These are phyloP conservation scores for Phytophthora fragariae DNA, from an alignment of 352 stramenopile species.

Conservation along the genomic window DNA sequence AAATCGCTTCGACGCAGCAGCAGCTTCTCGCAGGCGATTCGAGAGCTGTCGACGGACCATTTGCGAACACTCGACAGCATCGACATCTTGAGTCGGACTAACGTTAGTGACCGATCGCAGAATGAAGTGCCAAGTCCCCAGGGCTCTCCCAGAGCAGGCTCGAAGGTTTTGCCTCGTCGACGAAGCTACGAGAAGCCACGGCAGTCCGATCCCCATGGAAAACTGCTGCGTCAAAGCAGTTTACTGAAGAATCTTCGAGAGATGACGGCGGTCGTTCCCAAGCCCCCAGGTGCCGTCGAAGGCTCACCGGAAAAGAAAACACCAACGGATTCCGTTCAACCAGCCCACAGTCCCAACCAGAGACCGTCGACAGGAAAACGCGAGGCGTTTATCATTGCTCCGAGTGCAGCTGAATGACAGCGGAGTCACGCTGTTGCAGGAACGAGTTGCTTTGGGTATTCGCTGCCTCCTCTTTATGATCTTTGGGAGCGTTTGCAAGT, in stretches of 20 bases:
- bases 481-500: slow-evolving; percentile 40
- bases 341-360: background rate
- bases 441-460: slow-evolving; percentile 11
- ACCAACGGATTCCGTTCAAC: background rate
- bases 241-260: slow-evolving; percentile 11
- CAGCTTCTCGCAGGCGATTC: slow-evolving; percentile 29
- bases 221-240: background rate
- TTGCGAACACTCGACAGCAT: slow-evolving; percentile 19
- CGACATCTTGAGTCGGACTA: slow-evolving; percentile 9
- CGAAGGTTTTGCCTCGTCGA: slow-evolving; percentile 14
- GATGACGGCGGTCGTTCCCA: background rate
- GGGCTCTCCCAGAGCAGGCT: background rate
- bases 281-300: slow-evolving; percentile 9
- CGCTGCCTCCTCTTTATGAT: slow-evolving; percentile 25
- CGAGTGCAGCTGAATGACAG: slow-evolving; percentile 2
- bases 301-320: slow-evolving; percentile 20
- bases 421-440: background rate
- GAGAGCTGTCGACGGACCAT: slow-evolving; percentile 8
- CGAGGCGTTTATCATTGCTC: slow-evolving; percentile 15
- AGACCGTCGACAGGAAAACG: slow-evolving; percentile 13
- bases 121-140: background rate
- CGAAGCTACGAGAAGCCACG: slow-evolving; percentile 10
- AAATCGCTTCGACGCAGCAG: slow-evolving; percentile 1
- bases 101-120: slow-evolving; percentile 7
- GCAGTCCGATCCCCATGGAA: background rate